Conservation (phyloP, 1,139 yeast species). For the Blastobotrys capitulatus region DNA sequence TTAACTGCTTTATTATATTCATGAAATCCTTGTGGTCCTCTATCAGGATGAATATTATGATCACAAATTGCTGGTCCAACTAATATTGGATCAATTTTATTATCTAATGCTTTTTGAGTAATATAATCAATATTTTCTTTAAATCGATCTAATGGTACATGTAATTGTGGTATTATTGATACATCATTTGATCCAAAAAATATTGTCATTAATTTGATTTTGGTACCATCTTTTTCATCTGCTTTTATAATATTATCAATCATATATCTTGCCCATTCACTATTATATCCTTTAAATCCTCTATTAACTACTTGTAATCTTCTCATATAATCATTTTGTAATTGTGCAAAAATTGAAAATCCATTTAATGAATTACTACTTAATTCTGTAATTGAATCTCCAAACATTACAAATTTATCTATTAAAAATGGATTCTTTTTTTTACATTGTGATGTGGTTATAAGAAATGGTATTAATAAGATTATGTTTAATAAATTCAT, state of each 20-base stretch:
- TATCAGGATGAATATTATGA: slow-evolving; percentile 31
- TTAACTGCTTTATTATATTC: slow-evolving; percentile 48
- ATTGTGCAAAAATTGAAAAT: slow-evolving; percentile 43
- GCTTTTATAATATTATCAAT: slow-evolving; percentile 15
- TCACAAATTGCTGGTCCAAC: slow-evolving; percentile 65
- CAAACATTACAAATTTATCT: slow-evolving; percentile 49
- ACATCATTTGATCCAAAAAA: slow-evolving; percentile 79
- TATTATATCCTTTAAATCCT: slow-evolving; percentile 58
- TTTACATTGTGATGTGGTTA: slow-evolving; percentile 4
- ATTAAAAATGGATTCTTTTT: slow-evolving; percentile 15
- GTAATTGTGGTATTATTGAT: slow-evolving; percentile 43
- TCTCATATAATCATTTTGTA: slow-evolving; percentile 43
- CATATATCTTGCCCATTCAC: slow-evolving; percentile 40
- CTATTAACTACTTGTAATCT: slow-evolving; percentile 50
- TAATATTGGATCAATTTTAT: slow-evolving; percentile 45
- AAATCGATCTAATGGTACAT: slow-evolving; percentile 47
- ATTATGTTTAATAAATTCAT: not conserved
- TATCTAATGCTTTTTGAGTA: slow-evolving; percentile 36
- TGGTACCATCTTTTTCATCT: slow-evolving; percentile 12
- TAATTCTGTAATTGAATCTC: slow-evolving; percentile 59
- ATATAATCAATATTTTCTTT: slow-evolving; percentile 42
- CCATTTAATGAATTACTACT: slow-evolving; percentile 35
- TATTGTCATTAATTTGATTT: slow-evolving; percentile 30
- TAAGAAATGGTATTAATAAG: not conserved
- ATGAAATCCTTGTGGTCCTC: not conserved